phyloP scores from a whole-genome alignment of 805 yeast species.

The Saccharomycopsis fibuligera region DNA sequence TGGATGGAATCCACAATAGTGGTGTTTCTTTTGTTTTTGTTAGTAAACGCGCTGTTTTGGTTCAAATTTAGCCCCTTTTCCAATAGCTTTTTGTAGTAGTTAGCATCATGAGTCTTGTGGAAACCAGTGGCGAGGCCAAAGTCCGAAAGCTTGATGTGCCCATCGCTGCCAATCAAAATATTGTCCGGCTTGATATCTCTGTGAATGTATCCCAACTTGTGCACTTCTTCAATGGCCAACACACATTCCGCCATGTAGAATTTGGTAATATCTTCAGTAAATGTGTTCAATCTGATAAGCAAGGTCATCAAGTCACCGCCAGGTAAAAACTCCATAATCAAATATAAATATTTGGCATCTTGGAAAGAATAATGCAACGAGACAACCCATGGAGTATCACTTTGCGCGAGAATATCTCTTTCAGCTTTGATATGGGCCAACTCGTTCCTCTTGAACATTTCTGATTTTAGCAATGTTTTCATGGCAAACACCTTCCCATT shows the following conservation, averaged over 20 bases:
- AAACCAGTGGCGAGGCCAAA: conserved; percentile 83
- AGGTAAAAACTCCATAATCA: conserved; percentile 64
- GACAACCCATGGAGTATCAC: conserved; percentile 86
- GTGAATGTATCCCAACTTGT: conserved; percentile 89
- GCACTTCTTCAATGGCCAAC: conserved; percentile 89
- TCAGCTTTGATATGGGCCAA: conserved; percentile 94
- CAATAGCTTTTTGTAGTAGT: conserved; percentile 79
- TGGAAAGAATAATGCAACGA: conserved; percentile 78
- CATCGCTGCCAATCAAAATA: conserved; percentile 73
- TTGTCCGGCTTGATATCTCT: conserved; percentile 98
- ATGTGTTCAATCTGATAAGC: conserved; percentile 90
- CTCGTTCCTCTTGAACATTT: conserved; percentile 93
- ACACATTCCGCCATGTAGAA: conserved; percentile 97
- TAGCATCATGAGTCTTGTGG: conserved; percentile 87
- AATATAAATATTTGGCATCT: conserved; percentile 64
- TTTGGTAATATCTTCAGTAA: conserved; percentile 86
- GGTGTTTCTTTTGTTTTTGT: conserved; percentile 20
- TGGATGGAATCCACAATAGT: conserved; percentile 28
- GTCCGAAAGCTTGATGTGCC: conserved; percentile 64
- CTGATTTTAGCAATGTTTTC: conserved; percentile 86
- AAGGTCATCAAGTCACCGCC: conserved; percentile 60
- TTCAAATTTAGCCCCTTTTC: conserved; percentile 36
- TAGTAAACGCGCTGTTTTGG: conserved; percentile 20
- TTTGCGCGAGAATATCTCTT: conserved; percentile 88
- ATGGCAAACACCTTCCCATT: conserved; percentile 90